phyloP scores from a whole-genome alignment of 108 stramenopile genomes.

The Skeletonema menzelii region DNA sequence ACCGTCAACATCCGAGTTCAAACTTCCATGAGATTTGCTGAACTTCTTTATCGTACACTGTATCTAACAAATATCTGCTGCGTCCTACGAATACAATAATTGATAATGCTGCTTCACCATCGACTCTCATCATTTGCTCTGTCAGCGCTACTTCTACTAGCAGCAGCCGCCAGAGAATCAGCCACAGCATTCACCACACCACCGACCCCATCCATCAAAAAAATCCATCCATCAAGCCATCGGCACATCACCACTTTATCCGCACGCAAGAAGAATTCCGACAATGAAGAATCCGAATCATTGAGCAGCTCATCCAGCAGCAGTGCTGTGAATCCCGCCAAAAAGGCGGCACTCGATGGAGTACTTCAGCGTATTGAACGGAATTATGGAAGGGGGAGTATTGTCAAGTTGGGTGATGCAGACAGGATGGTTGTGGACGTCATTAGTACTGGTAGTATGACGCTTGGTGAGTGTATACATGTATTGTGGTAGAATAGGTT shows the following conservation, averaged over 20 bases:
- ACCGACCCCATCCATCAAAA: neutral
- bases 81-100: neutral
- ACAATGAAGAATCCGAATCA: neutral
- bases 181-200: neutral
- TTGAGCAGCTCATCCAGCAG: neutral
- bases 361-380: slow-evolving; percentile 91
- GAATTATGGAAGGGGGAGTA: slow-evolving; percentile 87
- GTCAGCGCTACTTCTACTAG: neutral
- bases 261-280: neutral
- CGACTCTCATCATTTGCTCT: neutral
- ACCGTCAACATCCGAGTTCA: too few relatives aligned
- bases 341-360: slow-evolving; percentile 84
- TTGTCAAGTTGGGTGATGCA: slow-evolving; percentile 87
- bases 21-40: too few relatives aligned
- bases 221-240: neutral
- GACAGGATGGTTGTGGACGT: slow-evolving; percentile 73
- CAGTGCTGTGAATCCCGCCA: slow-evolving; percentile 48
- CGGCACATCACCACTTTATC: neutral
- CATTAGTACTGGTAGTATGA: slow-evolving; percentile 87
- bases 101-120: neutral
- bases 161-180: neutral
- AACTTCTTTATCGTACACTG: too few relatives aligned
- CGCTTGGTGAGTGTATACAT: slow-evolving; percentile 61
- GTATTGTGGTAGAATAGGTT: neutral
- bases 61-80: too few relatives aligned